Evolutionary conservation across 257 asterid species (phyloP).

Genomic region (Primulina tabacum): DNA sequence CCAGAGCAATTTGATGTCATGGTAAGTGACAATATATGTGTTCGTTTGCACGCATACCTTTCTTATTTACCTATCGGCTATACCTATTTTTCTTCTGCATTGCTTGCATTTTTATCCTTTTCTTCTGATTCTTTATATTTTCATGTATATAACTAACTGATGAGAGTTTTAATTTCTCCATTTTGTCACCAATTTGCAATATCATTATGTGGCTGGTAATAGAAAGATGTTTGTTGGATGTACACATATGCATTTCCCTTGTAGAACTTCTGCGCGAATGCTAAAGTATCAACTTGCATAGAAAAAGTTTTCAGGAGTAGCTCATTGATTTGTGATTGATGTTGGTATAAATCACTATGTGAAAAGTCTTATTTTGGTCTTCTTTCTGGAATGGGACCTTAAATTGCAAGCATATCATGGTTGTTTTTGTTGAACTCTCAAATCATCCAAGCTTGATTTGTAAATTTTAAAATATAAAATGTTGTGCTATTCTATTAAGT

Average conservation of each 20-base stretch:
- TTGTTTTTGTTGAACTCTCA: not conserved
- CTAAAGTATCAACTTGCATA: not conserved
- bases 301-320: not conserved
- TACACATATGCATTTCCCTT: not conserved
- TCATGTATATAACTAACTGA: not conserved
- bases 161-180: not conserved
- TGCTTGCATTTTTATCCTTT: not conserved
- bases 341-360: not conserved
- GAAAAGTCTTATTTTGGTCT: not conserved
- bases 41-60: not conserved
- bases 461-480: no score
- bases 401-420: not conserved
- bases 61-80: not conserved
- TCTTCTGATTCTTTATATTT: not conserved
- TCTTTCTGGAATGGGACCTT: not conserved
- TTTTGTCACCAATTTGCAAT: not conserved
- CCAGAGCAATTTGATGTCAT: constrained; percentile 99
- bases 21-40: constrained; percentile 40
- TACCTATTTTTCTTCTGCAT: not conserved
- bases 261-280: not conserved
- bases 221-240: not conserved
- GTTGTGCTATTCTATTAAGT: no score
- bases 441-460: not conserved
- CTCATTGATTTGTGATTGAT: no score
- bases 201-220: not conserved